A percentile compares a stretch with the other conserved stretches of the same genome.
phyloP scores from a whole-genome alignment of 2,329 filamentous ascomycete species.

The Lecanosticta acicola region DNA sequence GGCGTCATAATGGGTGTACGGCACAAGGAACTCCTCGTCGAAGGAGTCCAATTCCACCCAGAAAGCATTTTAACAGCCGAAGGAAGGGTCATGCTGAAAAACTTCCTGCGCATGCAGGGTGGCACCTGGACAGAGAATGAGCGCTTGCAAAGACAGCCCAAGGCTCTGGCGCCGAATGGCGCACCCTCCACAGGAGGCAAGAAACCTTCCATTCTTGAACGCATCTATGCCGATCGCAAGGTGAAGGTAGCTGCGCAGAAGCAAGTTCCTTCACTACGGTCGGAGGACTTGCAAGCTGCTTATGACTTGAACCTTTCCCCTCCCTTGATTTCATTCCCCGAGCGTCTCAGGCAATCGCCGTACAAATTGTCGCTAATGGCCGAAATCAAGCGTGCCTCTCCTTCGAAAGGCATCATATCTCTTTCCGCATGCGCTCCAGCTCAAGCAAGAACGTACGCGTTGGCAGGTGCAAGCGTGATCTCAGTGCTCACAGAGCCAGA shows the following conservation, averaged over 20 bases:
- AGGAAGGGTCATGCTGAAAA: conserved; percentile 82
- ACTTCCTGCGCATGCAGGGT: conserved; percentile 81
- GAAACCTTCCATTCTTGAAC: conserved; percentile 80
- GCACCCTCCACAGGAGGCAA: conserved; percentile 42
- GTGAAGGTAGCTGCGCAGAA: conserved; percentile 74
- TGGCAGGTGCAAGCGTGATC: conserved; percentile 92
- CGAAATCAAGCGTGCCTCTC: conserved; percentile 93
- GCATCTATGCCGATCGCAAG: conserved; percentile 79
- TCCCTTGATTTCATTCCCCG: conserved; percentile 72
- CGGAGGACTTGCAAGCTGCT: conserved; percentile 75
- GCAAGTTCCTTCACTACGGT: conserved; percentile 74
- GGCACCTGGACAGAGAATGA: conserved; percentile 88
- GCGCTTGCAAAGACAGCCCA: conserved; percentile 40
- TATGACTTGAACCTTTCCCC: conserved; percentile 82
- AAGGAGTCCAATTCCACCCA: conserved; percentile 96
- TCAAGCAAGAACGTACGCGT: conserved; percentile 85
- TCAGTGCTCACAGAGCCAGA: conserved; percentile 97
- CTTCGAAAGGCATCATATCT: conserved; percentile 92
- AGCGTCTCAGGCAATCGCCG: conserved; percentile 71
- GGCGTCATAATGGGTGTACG: conserved; percentile 95
- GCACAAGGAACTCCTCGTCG: conserved; percentile 84
- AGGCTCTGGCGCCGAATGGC: conserved; percentile 33
- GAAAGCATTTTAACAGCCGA: conserved; percentile 93
- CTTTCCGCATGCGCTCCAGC: conserved; percentile 79
- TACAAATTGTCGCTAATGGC: conserved; percentile 93